Base-by-base conservation (phyloP, 768 basidiomycete genomes). In the Termitomyces sp. region DNA sequence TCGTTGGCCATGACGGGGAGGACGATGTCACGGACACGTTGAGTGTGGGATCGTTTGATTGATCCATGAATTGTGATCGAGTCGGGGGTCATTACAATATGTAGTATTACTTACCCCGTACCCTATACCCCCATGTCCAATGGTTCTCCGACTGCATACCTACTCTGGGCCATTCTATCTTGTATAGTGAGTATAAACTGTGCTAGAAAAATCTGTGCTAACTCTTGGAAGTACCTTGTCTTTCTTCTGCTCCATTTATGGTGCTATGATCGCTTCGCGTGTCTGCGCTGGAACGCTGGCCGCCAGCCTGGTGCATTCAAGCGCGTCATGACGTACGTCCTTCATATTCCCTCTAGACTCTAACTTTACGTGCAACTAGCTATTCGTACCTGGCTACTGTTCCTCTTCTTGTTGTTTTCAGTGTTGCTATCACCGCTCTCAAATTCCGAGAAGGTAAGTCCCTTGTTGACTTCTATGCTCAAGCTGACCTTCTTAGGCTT, bases 241-340 rank as follows among this genome's bases (percentile, higher is more conserved):
- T 89, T 90, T 69, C 79, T 91, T 55, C 65, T 88, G 47, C 75
- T 82, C 64, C 91, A 93, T 69, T 79, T 93, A n/a, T 93, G 88
- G 88, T 76, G 74, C 61, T 93, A 91, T 65, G 91, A 93, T 73
- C 79, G 73, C 58, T 89, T 91, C 71, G 79, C 84, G 60, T 91
- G 91, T 71, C 71, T 91, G 46, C 80, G 76, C 70, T 91, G 89
- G 89, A 79, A 84, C 67, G 79, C 85, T 14, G 89, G 88, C 34
- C 79, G 88, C 53, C 88, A 89, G 68, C 88, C 87, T 56, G 91
- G 91, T 56, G 85, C 91, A 13, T 93, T 93, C 81, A 92, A 89
- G 73, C 81, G 92, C 51, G 80, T 93, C 67, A 93, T 93, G 91
- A 93, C 89, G 89, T 91, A 67, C 67, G 85, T 12, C 37, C 40